These are phyloP conservation scores for Orbilia javanica DNA, from an alignment of 2,329 filamentous ascomycete genomes.

Conservation along the genomic window DNA sequence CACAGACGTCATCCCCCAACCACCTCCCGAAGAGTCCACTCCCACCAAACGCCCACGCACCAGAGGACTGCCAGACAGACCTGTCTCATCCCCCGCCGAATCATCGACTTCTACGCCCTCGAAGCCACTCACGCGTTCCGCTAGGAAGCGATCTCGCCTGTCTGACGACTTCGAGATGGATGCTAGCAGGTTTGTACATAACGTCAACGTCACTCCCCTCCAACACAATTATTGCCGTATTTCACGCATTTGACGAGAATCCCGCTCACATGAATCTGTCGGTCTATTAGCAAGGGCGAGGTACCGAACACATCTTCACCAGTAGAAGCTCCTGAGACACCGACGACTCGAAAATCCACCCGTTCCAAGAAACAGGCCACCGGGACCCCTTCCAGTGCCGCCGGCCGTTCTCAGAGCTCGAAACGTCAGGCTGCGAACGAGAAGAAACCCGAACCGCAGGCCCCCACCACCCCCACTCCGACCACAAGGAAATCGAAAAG, in stretches of 20 bases:
- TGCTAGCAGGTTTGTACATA: constrained; percentile 47
- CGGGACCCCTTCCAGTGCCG: constrained; percentile 18
- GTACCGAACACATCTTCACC: constrained; percentile 44
- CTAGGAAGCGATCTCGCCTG: constrained; percentile 56
- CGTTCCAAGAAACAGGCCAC: constrained; percentile 49
- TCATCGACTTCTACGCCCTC: constrained; percentile 45
- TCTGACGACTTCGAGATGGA: constrained; percentile 59
- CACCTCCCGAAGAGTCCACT: constrained; percentile 28
- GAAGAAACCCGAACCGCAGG: constrained; percentile 48
- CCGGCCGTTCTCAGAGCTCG: constrained; percentile 41
- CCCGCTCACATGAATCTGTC: neutral
- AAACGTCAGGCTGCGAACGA: constrained; percentile 49
- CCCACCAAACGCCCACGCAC: constrained; percentile 48
- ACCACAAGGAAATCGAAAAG: constrained; percentile 45
- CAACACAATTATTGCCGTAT: too few relatives aligned
- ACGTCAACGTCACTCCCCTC: too few relatives aligned
- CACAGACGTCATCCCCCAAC: constrained; percentile 29
- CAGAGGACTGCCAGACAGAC: constrained; percentile 47
- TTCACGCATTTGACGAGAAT: neutral
- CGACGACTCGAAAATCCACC: constrained; percentile 51
- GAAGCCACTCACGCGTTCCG: constrained; percentile 56
- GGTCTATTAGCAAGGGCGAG: constrained; percentile 46
- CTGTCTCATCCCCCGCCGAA: constrained; percentile 51
- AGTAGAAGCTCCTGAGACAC: constrained; percentile 50
- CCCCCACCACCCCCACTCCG: constrained; percentile 45